phyloP scores from a whole-genome alignment of 305 asterid species.

The Solanum chacoense region DNA sequence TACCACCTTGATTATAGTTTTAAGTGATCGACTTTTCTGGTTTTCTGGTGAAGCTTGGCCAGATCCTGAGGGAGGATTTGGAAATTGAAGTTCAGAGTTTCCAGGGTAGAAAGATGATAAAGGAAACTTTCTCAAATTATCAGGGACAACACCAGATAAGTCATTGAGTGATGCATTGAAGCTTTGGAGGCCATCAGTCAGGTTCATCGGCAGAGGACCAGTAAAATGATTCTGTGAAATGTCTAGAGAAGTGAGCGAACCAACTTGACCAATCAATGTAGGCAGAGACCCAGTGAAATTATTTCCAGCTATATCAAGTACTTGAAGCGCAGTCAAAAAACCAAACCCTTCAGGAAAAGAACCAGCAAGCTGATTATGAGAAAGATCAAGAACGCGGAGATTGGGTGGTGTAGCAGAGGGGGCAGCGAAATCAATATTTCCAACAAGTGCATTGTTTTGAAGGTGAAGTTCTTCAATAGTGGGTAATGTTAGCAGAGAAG shows the following conservation, averaged over 20 bases:
- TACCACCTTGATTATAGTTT: conserved; percentile 42
- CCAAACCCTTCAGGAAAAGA: conserved; percentile 53
- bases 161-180: conserved; percentile 77
- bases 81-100: conserved; percentile 62
- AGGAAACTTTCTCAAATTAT: conserved; percentile 78
- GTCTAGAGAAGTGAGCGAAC: conserved; percentile 39
- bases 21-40: conserved; percentile 21
- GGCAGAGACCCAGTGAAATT: conserved; percentile 72
- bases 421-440: conserved; percentile 49
- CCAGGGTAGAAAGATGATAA: conserved; percentile 87
- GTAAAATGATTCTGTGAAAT: conserved; percentile 59
- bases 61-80: conserved; percentile 66
- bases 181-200: conserved; percentile 47
- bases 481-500: conserved; percentile 40
- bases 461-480: conserved; percentile 75
- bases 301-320: conserved; percentile 57
- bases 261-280: conserved; percentile 35
- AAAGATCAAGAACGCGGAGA: conserved; percentile 60
- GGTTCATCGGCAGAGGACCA: conserved; percentile 63
- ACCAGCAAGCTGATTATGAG: conserved; percentile 56
- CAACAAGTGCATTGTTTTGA: conserved; percentile 50
- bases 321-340: conserved; percentile 45
- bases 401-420: conserved; percentile 35
- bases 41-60: conserved; percentile 23
- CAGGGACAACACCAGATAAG: conserved; percentile 88